Base-by-base conservation (phyloP, 208 protist genomes). In the Spongospora subterranea region DNA sequence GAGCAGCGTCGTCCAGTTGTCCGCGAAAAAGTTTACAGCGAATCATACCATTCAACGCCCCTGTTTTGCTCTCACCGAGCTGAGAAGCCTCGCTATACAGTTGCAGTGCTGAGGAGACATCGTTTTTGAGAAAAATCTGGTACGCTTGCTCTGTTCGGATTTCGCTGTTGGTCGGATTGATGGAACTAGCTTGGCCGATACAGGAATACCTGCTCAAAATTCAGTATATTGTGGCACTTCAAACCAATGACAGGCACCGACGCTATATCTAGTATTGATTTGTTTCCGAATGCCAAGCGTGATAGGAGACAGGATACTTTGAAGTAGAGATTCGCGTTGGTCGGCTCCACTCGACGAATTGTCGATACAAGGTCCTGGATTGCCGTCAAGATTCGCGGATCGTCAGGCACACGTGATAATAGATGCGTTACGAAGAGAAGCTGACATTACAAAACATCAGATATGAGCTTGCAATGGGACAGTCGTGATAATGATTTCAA, bases 1-100 rank as follows among this genome's bases (percentile, higher is more conserved):
- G 71, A 43, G 71, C 71, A 43, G 71, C 71, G 35, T 82, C 71
- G 71, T 6, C 71, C 13, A 82, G 35, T 43, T 82, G 71, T 20
- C 71, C 71, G n/a, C 71, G 71, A n/a, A 43, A 6, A n/a, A 82
- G 6, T n/a, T 82, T 82, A n/a, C 71, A 82, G 6, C 71, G 6
- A n/a, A 82, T 82, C 71, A 82, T 82, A 20, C 71, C 71, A 43
- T 82, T 39, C 35, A 82, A 45, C 35, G 71, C 71, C 6, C 6
- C 17, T n/a, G n/a, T 82, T 6, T 82, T 82, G 35, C 71, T 43
- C n/a, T 82, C 71, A n/a, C 35, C 71, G 17, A 82, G 71, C 71
- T 82, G 71, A 35, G 71, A 82, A 20, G 71, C 71, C n/a, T 82
- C 71, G n/a, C 71, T 82, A n/a, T 82, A 82, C 71, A 43, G 40